Evolutionary conservation across 2,329 filamentous ascomycete species (phyloP).

Genomic region (Westerdykella ornata): DNA sequence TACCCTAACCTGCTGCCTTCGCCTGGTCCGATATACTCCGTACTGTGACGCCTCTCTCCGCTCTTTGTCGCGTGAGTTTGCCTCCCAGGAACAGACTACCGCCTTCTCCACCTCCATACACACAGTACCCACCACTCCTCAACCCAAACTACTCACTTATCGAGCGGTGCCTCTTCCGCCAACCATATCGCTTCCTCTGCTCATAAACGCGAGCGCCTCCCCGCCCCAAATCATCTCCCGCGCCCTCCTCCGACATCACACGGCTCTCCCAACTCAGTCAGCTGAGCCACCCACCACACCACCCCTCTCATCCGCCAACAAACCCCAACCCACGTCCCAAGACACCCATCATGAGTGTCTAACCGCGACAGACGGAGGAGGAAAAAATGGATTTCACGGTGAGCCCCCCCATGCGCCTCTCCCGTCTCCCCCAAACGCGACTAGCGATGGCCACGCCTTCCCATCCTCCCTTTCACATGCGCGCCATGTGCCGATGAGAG

Average conservation of each 20-base stretch:
- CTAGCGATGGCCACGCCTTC: slow-evolving; percentile 2
- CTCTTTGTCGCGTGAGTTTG: not conserved
- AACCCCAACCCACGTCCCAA: slow-evolving; percentile 20
- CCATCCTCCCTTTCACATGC: slow-evolving; percentile 3
- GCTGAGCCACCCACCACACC: slow-evolving; percentile 28
- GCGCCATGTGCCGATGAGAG: not conserved
- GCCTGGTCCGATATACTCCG: no score
- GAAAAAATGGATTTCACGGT: slow-evolving; percentile 39
- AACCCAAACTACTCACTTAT: not conserved
- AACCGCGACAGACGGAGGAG: slow-evolving; percentile 10
- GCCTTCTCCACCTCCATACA: not conserved
- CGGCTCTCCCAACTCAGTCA: slow-evolving; percentile 19
- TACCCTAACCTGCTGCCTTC: not conserved
- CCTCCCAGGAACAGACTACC: not conserved
- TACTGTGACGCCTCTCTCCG: no score
- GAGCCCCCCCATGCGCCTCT: slow-evolving; percentile 21
- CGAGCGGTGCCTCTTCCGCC: no score
- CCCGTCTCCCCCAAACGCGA: slow-evolving; percentile 1
- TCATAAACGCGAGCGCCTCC: no score
- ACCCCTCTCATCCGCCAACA: slow-evolving; percentile 19
- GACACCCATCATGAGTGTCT: not conserved
- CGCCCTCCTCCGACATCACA: slow-evolving; percentile 19
- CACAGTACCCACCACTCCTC: not conserved
- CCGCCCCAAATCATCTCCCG: slow-evolving; percentile 4
- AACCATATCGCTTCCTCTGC: no score